Conservation (phyloP, 352 stramenopile species). For the Globisporangium irregulare region DNA sequence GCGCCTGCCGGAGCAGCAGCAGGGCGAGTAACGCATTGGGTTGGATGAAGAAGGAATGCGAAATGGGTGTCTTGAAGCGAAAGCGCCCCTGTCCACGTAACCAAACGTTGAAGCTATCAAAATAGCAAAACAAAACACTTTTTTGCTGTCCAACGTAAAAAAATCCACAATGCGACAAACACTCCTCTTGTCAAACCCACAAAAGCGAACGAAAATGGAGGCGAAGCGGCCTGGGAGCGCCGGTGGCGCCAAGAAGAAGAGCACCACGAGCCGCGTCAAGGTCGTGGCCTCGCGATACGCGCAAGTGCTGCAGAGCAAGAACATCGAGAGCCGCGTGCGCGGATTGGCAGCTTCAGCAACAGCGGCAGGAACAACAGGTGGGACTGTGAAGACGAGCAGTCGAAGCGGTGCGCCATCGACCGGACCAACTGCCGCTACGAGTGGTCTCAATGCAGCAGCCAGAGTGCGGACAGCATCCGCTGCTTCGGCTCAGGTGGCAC, state of each 20-base stretch:
- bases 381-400: background rate
- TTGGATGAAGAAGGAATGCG: background rate
- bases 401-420: background rate
- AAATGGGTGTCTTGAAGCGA: background rate
- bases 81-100: background rate
- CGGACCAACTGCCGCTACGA: background rate
- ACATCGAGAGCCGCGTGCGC: conserved; percentile 24
- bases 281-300: conserved; percentile 61
- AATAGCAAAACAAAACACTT: background rate
- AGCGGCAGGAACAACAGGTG: background rate
- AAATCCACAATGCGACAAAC: background rate
- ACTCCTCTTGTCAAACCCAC: background rate
- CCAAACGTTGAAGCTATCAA: background rate
- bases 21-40: background rate
- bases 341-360: background rate
- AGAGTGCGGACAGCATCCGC: background rate
- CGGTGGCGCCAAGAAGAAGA: conserved; percentile 16
- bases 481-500: background rate
- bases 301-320: conserved; percentile 46
- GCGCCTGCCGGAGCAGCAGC: background rate
- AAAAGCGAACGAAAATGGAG: conserved; percentile 2
- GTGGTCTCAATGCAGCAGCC: background rate
- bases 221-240: conserved; percentile 4
- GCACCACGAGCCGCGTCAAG: conserved; percentile 24
- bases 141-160: background rate